Base-by-base conservation (phyloP, 306 rosid genomes). In the Cicer pinnatifidum region DNA sequence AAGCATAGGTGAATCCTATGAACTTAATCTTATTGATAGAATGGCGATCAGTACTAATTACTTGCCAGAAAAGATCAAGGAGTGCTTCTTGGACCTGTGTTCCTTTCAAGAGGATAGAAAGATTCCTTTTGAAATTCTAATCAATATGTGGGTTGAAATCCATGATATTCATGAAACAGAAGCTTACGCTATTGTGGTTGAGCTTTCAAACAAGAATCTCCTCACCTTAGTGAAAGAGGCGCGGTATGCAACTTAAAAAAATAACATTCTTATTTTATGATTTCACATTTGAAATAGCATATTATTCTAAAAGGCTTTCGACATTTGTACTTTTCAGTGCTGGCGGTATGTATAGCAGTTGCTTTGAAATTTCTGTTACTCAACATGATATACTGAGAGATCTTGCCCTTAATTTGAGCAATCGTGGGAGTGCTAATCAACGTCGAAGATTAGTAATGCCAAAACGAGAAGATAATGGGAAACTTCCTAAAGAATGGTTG, bases 371-470 rank as follows among this genome's bases (percentile, higher is more conserved):
- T 73, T 87, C 78, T 59, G 85, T 94, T 20, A 86, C 89, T 41
- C 98, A 89, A 45, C 98, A 94, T 54, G 98, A 94, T 78, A 89
- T 89, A 5, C 64, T 94, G 79, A 81, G 98, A 78, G 95, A 91
- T 77, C 91, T 94, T 73, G 97, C 98, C 72, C 86, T 94, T 54
- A 81, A 84, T 76, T 69, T 88, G 75, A 89, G 89, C 79, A 83
- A 75, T 9, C 78, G 65, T 1, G 85, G 53, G 33, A 58, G 56
- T 23, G 33, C 84, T 15, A 61, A 57, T 35, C 74, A 79, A 43
- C 96, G 88, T 45, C 66, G 60, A 23, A 88, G 97, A 56, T 52
- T 94, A 66, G 87, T 91, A 0, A 94, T 94, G 98, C 82, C 98
- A 1, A 84, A 87, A 80, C 85, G 96, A 76, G 91, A 88, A 57